Evolutionary conservation across 768 basidiomycete species (phyloP).

Genomic region (Phylloporus sp.): DNA sequence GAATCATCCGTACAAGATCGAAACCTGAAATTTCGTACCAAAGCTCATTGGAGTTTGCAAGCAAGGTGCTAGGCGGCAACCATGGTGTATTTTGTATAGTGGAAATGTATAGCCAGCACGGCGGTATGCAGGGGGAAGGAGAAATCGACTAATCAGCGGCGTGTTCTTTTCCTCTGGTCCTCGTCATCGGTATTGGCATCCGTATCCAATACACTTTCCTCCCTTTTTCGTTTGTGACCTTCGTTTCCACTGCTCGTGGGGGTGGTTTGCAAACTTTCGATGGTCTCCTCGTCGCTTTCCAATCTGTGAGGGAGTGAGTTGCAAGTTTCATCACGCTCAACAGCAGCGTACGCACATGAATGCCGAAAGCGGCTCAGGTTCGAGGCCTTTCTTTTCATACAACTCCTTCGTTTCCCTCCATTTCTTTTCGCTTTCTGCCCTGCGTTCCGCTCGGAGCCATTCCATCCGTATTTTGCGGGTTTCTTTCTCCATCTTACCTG

Average conservation of each 20-base stretch:
- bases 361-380: conserved; percentile 16
- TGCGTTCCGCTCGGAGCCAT: conserved; percentile 23
- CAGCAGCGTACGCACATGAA: conserved; percentile 19
- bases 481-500: conserved; percentile 20
- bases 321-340: neutral
- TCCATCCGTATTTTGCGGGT: conserved; percentile 22
- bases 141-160: conserved; percentile 2
- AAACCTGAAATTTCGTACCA: too few species aligned
- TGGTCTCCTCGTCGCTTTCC: conserved; percentile 22
- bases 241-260: conserved; percentile 16
- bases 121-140: neutral
- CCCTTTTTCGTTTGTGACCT: conserved; percentile 14
- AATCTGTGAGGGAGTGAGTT: conserved; percentile 10
- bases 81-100: neutral
- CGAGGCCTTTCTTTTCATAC: conserved; percentile 4
- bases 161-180: conserved; percentile 12
- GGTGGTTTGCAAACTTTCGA: conserved; percentile 24
- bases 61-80: too few species aligned
- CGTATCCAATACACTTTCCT: conserved; percentile 5
- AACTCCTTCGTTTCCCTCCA: conserved; percentile 19
- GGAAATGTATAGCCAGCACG: neutral
- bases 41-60: too few species aligned
- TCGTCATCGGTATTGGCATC: neutral
- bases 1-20: too few species aligned
- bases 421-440: conserved; percentile 10